Evolutionary conservation across 2,329 filamentous ascomycete genomes (phyloP), one percentile per base, ranked within the genome.

Genomic region (Fusarium subtropicale): DNA sequence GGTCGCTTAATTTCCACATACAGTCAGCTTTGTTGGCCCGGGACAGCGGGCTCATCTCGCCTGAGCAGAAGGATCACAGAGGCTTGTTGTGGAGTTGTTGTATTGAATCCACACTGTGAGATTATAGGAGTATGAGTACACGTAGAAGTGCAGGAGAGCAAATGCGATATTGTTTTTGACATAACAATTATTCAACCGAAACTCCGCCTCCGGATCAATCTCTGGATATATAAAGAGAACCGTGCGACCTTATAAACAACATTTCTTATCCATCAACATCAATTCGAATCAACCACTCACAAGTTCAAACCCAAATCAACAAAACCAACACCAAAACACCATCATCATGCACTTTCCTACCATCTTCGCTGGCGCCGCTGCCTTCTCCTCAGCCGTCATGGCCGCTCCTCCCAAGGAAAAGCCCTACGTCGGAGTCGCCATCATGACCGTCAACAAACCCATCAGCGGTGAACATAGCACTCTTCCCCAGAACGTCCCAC

Each of bases 331-430:
- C 12, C 24, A 20, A 24, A 10, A 2, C 22, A 44, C 12, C 15
- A 18, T 11, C 30, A 59, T 18, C 31, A 68, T 68, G 65, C 53
- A 68, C 1, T 59, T 64, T 12, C 4, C 58, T 11, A 41, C 53
- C 5, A 13, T 68, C 5, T 12, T 68, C 2, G 22, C 53, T 5
- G 30, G 53, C 22, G 11, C 64, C 1, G 48, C 53, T 15, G n/a
- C 65, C 15, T 16, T 64, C 28, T 3, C 50, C 3, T 16, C 50
- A 0, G 8, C 60, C n/a, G 34, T 52, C 11, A 12, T 33, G 2
- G 66, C 63, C 10, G 44, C 54, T 12, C 63, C 59, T 9, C 12
- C 45, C 4, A 56, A 66, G 20, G 24, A 64, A 2, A 31, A 46
- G 15, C 15, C 22, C 9, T 30, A 34, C 18, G 58, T 39, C 5